Evolutionary conservation across 2,329 filamentous ascomycete species (phyloP), one percentile per base, ranked within the genome.

Genomic region (Epicoccum nigrum): DNA sequence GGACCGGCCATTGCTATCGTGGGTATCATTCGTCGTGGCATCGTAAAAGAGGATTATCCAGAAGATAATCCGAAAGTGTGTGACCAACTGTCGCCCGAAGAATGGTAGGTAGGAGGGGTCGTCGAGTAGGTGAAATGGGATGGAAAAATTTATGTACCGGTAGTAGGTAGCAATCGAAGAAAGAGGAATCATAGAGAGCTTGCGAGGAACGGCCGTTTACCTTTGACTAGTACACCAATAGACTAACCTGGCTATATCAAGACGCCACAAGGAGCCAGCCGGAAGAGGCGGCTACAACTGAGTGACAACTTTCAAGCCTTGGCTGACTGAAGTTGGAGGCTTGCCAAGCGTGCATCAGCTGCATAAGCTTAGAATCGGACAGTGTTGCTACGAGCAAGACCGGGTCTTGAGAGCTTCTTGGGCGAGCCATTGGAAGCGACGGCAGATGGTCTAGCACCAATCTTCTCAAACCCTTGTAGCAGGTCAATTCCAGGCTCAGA

Each of bases 401-500:
- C 47, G 12, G 70, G 69, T 15, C 69, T 62, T 8, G 56, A 45
- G 27, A 65, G 60, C 62, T 72, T 72, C 50, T 66, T 58, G 11
- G 70, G 70, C 19, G 69, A 72, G 25, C 69, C 70, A 28, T 72
- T 72, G 7, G 68, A 59, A 5, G 70, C 69, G 30, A 71, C 65
- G 35, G 63, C 62, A 19, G 65, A 60, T 2, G 62, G 49, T 21
- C 67, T 55, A 4, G 73, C 68, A 42, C 88, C 88, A 67, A 92
- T 91, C 75, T 86, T 88, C 68, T 87, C 84, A 63, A 91, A 92
- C 8, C 87, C 87, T 65, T 89, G 86, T 37, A 89, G 81, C 58
- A 92, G 86, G 63, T 92, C 88, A 42, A 91, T 80, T 12, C 81
- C 74, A 52, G 86, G 84, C 51, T 83, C 79, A 3, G 77, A 76